Evolutionary conservation across 1,284 basidiomycete genomes (phyloP).

Genomic region (Singerocomus inundabilis): DNA sequence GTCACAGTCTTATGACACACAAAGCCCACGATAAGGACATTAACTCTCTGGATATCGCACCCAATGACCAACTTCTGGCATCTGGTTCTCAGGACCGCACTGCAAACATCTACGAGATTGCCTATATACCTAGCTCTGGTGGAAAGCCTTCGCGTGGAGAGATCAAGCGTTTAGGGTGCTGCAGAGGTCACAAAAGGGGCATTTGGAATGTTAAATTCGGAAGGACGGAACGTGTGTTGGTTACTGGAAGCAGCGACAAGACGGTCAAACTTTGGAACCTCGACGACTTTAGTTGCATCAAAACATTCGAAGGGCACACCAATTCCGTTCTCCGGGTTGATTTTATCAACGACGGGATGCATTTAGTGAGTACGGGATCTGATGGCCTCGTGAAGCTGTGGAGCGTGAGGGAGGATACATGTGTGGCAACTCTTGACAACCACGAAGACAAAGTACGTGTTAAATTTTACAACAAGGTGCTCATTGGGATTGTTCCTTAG

Average conservation of each 20-base stretch:
- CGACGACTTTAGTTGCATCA: slow-evolving; percentile 87
- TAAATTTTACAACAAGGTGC: background rate
- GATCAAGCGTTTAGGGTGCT: slow-evolving; percentile 79
- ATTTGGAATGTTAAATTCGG: slow-evolving; percentile 95
- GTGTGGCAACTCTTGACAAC: slow-evolving; percentile 87
- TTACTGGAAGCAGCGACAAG: slow-evolving; percentile 93
- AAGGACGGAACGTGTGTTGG: slow-evolving; percentile 79
- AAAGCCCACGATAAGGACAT: slow-evolving; percentile 99
- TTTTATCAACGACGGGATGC: slow-evolving; percentile 82
- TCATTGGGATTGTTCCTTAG: slow-evolving; percentile 39
- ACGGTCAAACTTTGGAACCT: slow-evolving; percentile 93
- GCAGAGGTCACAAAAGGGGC: slow-evolving; percentile 95
- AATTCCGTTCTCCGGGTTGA: slow-evolving; percentile 95
- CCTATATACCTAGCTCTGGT: slow-evolving; percentile 47
- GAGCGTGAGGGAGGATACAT: slow-evolving; percentile 89
- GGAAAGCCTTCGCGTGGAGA: slow-evolving; percentile 55
- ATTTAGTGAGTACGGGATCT: slow-evolving; percentile 85
- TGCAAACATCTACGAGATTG: slow-evolving; percentile 86
- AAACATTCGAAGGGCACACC: slow-evolving; percentile 96
- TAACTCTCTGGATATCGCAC: slow-evolving; percentile 92
- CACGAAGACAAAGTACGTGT: slow-evolving; percentile 88
- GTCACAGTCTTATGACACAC: slow-evolving; percentile 83
- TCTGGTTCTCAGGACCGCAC: slow-evolving; percentile 97
- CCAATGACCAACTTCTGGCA: slow-evolving; percentile 85
- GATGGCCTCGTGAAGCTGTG: slow-evolving; percentile 97